Evolutionary conservation across 805 yeast species (phyloP).

Genomic region (Wickerhamomyces sydowiorum): DNA sequence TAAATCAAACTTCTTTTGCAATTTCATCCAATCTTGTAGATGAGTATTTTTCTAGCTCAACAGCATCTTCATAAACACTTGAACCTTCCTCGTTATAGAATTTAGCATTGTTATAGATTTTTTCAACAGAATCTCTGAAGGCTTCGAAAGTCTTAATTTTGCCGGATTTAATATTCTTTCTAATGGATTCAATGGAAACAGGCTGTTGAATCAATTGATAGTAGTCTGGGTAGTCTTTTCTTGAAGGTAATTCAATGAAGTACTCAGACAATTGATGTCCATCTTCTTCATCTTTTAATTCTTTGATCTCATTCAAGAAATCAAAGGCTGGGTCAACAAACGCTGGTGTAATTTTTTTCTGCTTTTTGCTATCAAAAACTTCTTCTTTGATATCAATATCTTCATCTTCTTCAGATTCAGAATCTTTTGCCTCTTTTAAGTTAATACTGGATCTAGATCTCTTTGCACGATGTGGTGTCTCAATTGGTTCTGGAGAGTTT

Average conservation of each 20-base stretch:
- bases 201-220: constrained; percentile 53
- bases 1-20: constrained; percentile 1
- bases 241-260: constrained; percentile 69
- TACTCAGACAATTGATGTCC: constrained; percentile 42
- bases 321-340: constrained; percentile 25
- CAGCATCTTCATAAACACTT: constrained; percentile 76
- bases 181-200: constrained; percentile 58
- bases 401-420: neutral
- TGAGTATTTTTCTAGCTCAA: constrained; percentile 63
- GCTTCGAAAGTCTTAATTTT: constrained; percentile 40
- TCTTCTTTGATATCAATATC: constrained; percentile 2
- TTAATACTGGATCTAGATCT: constrained; percentile 17
- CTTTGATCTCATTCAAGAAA: constrained; percentile 39
- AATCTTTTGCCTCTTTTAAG: neutral
- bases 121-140: constrained; percentile 54
- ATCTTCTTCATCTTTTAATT: constrained; percentile 39
- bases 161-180: constrained; percentile 47
- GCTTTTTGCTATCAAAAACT: constrained; percentile 13
- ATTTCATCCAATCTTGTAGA: constrained; percentile 40
- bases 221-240: constrained; percentile 78
- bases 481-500: constrained; percentile 3
- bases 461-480: constrained; percentile 10
- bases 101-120: constrained; percentile 81
- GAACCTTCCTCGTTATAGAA: constrained; percentile 91
- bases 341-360: constrained; percentile 18